phyloP scores from a whole-genome alignment of 768 basidiomycete genomes.

The Pisolithus tinctorius region DNA sequence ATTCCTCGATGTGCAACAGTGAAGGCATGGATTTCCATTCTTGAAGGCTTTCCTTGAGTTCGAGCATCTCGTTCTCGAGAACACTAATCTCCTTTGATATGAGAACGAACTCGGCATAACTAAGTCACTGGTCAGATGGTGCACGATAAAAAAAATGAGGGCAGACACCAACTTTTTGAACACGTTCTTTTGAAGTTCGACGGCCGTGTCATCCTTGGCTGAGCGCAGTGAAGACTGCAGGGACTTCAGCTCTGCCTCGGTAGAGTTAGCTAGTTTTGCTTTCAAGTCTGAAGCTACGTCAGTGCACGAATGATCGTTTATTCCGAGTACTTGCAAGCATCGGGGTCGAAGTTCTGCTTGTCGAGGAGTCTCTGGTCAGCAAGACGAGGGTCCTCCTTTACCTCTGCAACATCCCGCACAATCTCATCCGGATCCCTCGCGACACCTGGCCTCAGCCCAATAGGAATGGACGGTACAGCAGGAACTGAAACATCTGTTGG shows the following conservation, averaged over 20 bases:
- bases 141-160: neutral
- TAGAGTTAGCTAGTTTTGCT: constrained; percentile 83
- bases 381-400: constrained; percentile 52
- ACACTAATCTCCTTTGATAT: constrained; percentile 97
- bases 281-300: constrained; percentile 52
- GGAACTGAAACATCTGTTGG: constrained; percentile 55
- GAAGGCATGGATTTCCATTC: constrained; percentile 98
- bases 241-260: constrained; percentile 70
- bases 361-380: constrained; percentile 59
- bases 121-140: constrained; percentile 26
- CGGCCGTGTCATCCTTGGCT: constrained; percentile 65
- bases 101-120: constrained; percentile 94
- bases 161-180: constrained; percentile 72
- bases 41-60: constrained; percentile 87
- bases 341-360: constrained; percentile 79
- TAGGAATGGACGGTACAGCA: constrained; percentile 51
- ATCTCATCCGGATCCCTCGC: constrained; percentile 42
- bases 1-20: constrained; percentile 85
- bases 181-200: constrained; percentile 84
- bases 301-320: neutral
- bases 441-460: constrained; percentile 31
- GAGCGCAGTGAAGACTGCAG: constrained; percentile 70
- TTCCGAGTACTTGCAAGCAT: constrained; percentile 60
- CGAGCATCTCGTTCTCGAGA: constrained; percentile 95
- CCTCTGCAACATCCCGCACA: constrained; percentile 32